Percentiles rank a stretch among this genome's conserved stretches.
Evolutionary conservation across 2,329 filamentous ascomycete genomes (phyloP).

Genomic region (Sordariomycetes sp.): DNA sequence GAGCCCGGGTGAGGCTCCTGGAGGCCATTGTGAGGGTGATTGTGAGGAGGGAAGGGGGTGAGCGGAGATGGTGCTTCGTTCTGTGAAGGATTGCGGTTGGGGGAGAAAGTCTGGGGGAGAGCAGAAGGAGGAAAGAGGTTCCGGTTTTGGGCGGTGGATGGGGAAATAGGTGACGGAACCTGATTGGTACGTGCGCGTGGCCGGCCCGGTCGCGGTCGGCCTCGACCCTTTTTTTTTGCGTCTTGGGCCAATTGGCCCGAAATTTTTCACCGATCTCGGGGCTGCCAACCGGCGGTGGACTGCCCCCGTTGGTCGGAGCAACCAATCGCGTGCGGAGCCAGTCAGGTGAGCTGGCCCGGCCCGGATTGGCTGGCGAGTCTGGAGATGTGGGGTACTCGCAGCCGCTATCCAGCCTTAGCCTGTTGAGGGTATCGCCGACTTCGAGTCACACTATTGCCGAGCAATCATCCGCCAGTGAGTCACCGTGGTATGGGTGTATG

Average conservation of each 20-base stretch:
- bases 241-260: background rate
- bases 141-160: background rate
- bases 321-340: background rate
- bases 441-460: background rate
- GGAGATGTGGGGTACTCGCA: background rate
- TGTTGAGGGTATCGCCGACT: background rate
- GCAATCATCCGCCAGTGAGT: background rate
- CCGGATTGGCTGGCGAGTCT: background rate
- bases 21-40: conserved; percentile 51
- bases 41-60: conserved; percentile 17
- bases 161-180: conserved; percentile 4
- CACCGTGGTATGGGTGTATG: background rate
- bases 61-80: conserved; percentile 11
- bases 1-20: conserved; percentile 56
- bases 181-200: background rate
- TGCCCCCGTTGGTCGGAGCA: background rate
- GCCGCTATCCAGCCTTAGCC: background rate
- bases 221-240: background rate
- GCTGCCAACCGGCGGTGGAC: background rate
- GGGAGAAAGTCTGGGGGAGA: background rate
- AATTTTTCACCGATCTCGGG: conserved; percentile 1
- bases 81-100: background rate
- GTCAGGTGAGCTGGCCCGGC: background rate
- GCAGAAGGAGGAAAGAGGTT: conserved; percentile 1
- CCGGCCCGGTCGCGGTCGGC: background rate